Evolutionary conservation across 2,329 filamentous ascomycete species (phyloP), one percentile per base, ranked within the genome.

Genomic region (Penicillium crustosum): DNA sequence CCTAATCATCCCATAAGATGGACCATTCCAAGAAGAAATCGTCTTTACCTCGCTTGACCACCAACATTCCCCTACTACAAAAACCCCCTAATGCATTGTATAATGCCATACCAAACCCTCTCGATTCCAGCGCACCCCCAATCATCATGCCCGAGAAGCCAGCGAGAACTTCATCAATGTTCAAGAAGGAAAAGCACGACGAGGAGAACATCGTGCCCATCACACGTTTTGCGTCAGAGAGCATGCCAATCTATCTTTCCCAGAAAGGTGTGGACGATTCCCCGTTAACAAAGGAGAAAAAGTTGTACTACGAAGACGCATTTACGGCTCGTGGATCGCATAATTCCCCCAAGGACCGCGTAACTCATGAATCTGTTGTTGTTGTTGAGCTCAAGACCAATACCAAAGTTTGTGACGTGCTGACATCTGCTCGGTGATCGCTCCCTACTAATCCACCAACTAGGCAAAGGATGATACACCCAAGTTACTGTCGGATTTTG

Each of bases 391-490:
- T 90, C 33, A 84, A 82, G 68, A 85, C 86, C 6, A 89, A 88
- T 62, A 82, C 84, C 39, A 83, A 84, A 65, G 86, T 89, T 74
- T 64, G 82, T 75, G n/a, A 21, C 1, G 9, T 12, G 3, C 33
- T 27, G 27, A 8, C 2, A 10, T 49, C n/a, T 33, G 2, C 27
- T 36, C 2, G n/a, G 13, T 44, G n/a, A 21, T 39, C 27, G 31
- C 44, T 55, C 44, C 49, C 19, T 45, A 50, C 62, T 73, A 57
- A 74, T 54, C 23, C 25, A 12, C 9, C 19, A 21, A 41, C 13
- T 59, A 73, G 68, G 64, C 92, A 86, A 84, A 93, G 67, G 83
- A 87, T 63, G 89, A 93, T 69, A 88, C 93, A 66, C 88, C 86
- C 68, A 86, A 83, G 9, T 85, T 94, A 63, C 86, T 92, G 49